Evolutionary conservation across 257 asterid species (phyloP).

Genomic region (Solanum lignicaule): DNA sequence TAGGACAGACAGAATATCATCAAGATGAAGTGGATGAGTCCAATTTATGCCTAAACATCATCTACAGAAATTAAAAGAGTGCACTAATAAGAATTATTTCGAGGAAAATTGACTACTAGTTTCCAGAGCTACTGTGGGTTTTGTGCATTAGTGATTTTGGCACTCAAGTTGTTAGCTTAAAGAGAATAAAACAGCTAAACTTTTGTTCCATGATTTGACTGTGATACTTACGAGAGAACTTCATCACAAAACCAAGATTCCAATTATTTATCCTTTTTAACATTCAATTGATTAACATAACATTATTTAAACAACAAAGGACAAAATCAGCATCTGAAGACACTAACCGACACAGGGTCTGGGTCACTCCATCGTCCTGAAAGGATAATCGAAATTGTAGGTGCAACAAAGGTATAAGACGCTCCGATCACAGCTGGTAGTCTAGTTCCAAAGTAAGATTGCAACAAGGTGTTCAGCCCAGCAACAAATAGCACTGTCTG

Average conservation of each 20-base stretch:
- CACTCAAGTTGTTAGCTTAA: background rate
- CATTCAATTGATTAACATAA: background rate
- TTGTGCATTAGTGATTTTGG: background rate
- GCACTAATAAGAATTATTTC: background rate
- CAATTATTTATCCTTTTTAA: background rate
- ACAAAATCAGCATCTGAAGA: background rate
- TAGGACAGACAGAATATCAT: background rate
- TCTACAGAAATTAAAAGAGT: background rate
- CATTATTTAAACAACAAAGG: background rate
- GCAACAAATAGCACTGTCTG: conserved; percentile 81
- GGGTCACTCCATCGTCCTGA: conserved; percentile 81
- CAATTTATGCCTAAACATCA: background rate
- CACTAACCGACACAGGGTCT: conserved; percentile 63
- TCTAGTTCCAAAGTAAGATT: conserved; percentile 69
- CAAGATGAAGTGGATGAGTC: background rate
- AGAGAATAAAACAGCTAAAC: background rate
- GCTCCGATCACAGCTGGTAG: conserved; percentile 83
- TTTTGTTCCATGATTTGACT: background rate
- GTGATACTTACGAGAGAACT: background rate
- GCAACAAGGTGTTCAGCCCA: conserved; percentile 69
- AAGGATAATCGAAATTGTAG: conserved; percentile 82
- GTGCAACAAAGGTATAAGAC: conserved; percentile 84
- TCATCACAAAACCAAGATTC: background rate
- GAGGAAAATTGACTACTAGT: background rate
- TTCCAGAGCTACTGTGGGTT: background rate